Percentiles rank a stretch among this genome's conserved stretches.
These are phyloP conservation scores for Helotiales sp. DNA, from an alignment of 2,329 filamentous ascomycete genomes.

Conservation along the genomic window DNA sequence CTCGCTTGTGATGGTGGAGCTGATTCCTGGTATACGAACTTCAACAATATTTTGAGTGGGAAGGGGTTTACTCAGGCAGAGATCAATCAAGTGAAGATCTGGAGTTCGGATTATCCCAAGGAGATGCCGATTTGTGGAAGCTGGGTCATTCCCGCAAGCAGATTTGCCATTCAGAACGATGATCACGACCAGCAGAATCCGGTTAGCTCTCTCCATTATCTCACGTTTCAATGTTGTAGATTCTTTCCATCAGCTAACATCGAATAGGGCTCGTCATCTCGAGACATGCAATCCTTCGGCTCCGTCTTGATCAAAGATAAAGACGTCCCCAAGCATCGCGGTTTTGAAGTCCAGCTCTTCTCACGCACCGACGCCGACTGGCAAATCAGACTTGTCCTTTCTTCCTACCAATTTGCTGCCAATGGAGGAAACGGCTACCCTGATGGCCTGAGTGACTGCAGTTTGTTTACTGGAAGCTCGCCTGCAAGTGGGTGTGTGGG, in stretches of 20 bases:
- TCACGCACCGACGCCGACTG: conserved; percentile 40
- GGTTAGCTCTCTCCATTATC: conserved; percentile 12
- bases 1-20: conserved; percentile 39
- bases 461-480: conserved; percentile 25
- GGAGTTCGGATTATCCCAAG: conserved; percentile 41
- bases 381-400: conserved; percentile 40
- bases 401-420: conserved; percentile 38
- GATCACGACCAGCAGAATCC: conserved; percentile 42
- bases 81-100: conserved; percentile 41
- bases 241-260: neutral
- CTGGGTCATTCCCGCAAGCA: conserved; percentile 20
- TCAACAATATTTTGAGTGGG: conserved; percentile 34
- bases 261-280: conserved; percentile 38
- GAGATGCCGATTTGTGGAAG: conserved; percentile 30
- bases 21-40: conserved; percentile 41
- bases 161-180: conserved; percentile 43
- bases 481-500: conserved; percentile 35
- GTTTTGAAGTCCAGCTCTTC: conserved; percentile 41
- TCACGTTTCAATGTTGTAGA: neutral
- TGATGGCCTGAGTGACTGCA: neutral
- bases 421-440: conserved; percentile 13
- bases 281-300: conserved; percentile 41
- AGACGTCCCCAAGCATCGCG: conserved; percentile 37
- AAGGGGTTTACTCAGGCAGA: conserved; percentile 35
- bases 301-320: conserved; percentile 42